Percentiles rank a stretch among this genome's conserved stretches.
phyloP scores from a whole-genome alignment of 1,284 basidiomycete genomes.

The Bondarzewia mesenterica region DNA sequence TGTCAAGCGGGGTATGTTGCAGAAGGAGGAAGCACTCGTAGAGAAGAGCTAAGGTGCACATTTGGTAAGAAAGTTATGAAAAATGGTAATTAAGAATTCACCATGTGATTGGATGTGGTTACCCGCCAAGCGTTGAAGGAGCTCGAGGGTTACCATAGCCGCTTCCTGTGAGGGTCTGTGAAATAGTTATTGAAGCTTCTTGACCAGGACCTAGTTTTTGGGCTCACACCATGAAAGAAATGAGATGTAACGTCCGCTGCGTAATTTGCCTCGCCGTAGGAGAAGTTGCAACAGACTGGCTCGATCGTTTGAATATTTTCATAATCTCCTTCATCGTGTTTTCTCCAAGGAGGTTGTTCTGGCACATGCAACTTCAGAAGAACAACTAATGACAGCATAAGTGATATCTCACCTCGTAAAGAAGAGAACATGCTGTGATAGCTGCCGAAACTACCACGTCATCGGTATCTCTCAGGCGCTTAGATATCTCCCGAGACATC shows the following conservation, averaged over 20 bases:
- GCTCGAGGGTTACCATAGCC: background rate
- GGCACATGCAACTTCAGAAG: background rate
- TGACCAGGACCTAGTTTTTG: background rate
- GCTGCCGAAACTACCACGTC: slow-evolving; percentile 40
- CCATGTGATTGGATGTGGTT: background rate
- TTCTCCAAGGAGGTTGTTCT: slow-evolving; percentile 1
- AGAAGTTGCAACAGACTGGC: slow-evolving; percentile 1
- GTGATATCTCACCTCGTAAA: slow-evolving; percentile 17
- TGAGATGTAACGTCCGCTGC: background rate
- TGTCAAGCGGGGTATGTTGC: slow-evolving; percentile 21
- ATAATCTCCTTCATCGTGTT: background rate
- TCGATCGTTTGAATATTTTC: background rate
- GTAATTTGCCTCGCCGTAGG: slow-evolving; percentile 2
- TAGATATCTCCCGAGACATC: slow-evolving; percentile 33
- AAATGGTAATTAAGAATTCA: background rate
- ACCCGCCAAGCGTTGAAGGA: background rate
- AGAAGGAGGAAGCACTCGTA: slow-evolving; percentile 46
- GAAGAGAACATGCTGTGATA: slow-evolving; percentile 23
- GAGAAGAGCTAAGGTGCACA: slow-evolving; percentile 22
- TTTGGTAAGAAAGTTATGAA: background rate
- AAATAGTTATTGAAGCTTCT: background rate
- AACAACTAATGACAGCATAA: background rate
- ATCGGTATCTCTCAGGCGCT: slow-evolving; percentile 40
- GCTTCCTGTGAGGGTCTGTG: background rate
- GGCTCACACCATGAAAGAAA: slow-evolving; percentile 12